A percentile compares a stretch with the other conserved stretches of the same genome.
phyloP scores from a whole-genome alignment of 1,139 yeast species.

The Yamadazyma blattariae region DNA sequence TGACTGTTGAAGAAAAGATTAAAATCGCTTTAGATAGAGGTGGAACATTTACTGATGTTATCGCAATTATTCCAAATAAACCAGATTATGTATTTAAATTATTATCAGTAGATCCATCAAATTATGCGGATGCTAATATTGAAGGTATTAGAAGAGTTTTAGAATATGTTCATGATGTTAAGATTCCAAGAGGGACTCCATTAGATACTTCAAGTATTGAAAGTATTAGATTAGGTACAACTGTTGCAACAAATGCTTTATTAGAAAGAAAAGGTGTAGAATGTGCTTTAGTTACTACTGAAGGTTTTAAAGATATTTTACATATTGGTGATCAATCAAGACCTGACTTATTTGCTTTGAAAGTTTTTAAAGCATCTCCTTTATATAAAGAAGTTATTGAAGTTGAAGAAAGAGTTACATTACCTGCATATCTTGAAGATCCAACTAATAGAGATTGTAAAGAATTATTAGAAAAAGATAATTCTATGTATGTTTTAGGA shows the following conservation, averaged over 20 bases:
- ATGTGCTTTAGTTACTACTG: conserved; percentile 59
- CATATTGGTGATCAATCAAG: conserved; percentile 73
- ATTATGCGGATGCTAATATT: conserved; percentile 20
- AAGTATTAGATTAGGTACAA: conserved; percentile 74
- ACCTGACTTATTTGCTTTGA: conserved; percentile 64
- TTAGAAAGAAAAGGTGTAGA: conserved; percentile 66
- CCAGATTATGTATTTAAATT: conserved; percentile 17
- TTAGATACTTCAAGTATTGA: conserved; percentile 28
- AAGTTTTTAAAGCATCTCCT: conserved; percentile 53
- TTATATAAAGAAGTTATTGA: conserved; percentile 64
- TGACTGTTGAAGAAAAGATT: conserved; percentile 12
- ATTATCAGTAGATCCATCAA: conserved; percentile 20
- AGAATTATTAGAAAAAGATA: conserved; percentile 16
- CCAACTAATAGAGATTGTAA: conserved; percentile 30
- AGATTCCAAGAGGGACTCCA: conserved; percentile 16
- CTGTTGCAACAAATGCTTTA: conserved; percentile 77
- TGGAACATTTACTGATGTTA: conserved; percentile 22
- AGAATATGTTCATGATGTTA: conserved; percentile 11
- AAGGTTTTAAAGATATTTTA: conserved; percentile 62
- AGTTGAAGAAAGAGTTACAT: conserved; percentile 69
- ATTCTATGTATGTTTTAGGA: conserved; percentile 35
- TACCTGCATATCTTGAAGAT: conserved; percentile 65
- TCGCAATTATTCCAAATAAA: conserved; percentile 14
- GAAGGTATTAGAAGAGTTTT: conserved; percentile 22
- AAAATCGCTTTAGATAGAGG: conserved; percentile 21